Conservation (phyloP, 306 rosid genomes). For the Citrullus mucosospermus region DNA sequence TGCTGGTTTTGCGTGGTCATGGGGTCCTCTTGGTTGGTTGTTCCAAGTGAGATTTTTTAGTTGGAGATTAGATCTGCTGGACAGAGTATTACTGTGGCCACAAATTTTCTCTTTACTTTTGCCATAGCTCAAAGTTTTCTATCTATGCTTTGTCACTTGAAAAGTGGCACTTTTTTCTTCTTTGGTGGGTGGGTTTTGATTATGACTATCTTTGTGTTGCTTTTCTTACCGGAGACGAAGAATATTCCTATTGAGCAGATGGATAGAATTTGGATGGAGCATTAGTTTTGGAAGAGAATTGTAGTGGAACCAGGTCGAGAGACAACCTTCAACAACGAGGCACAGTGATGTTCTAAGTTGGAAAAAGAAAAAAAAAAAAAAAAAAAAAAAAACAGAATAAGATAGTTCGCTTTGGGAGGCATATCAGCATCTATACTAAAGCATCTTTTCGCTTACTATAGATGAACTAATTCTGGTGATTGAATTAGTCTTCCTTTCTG, state of each 20-base stretch:
- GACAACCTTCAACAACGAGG: neutral
- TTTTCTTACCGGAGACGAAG: constrained; percentile 11
- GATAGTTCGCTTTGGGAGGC: neutral
- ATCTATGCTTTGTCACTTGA: constrained; percentile 13
- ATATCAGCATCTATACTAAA: neutral
- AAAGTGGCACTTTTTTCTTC: constrained; percentile 14
- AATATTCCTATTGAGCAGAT: constrained; percentile 43
- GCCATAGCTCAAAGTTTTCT: constrained; percentile 15
- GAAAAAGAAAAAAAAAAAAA: no score
- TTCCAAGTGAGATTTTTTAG: constrained; percentile 38
- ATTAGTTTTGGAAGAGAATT: constrained; percentile 47
- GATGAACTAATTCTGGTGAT: neutral
- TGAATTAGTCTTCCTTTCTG: neutral
- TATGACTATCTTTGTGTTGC: constrained; percentile 9
- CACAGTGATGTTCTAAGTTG: neutral
- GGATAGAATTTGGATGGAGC: constrained; percentile 49
- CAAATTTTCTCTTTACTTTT: constrained; percentile 7
- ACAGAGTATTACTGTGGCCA: constrained; percentile 12
- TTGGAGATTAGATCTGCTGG: constrained; percentile 11
- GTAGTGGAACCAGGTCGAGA: constrained; percentile 16
- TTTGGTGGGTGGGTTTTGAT: constrained; percentile 12
- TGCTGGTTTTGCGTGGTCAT: constrained; percentile 58
- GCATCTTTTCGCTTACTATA: neutral
- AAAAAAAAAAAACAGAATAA: neutral
- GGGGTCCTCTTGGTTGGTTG: constrained; percentile 69